Evolutionary conservation across 768 basidiomycete species (phyloP).

Genomic region (Tremella fuciformis): DNA sequence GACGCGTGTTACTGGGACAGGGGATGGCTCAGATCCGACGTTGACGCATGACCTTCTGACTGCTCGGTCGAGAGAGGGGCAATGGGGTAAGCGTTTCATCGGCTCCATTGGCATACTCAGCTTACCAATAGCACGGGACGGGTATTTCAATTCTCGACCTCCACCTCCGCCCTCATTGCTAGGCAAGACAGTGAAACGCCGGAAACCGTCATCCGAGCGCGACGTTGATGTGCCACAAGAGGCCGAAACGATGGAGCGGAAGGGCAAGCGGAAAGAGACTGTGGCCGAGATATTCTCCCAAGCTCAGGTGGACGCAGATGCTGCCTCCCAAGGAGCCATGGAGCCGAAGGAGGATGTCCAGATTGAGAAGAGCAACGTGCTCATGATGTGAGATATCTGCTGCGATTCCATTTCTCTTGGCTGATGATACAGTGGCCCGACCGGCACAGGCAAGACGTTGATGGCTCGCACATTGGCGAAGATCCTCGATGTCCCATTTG

Average conservation of each 20-base stretch:
- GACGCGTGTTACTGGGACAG: slow-evolving; percentile 25
- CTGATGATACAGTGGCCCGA: slow-evolving; percentile 42
- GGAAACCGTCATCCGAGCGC: slow-evolving; percentile 4
- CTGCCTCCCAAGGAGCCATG: slow-evolving; percentile 8
- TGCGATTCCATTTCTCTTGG: not conserved
- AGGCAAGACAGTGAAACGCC: slow-evolving; percentile 18
- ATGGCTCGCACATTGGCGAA: slow-evolving; percentile 87
- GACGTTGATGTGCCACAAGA: not conserved
- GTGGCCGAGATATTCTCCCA: slow-evolving; percentile 2
- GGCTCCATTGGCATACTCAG: not conserved
- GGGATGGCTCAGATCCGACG: slow-evolving; percentile 36
- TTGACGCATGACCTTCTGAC: slow-evolving; percentile 38
- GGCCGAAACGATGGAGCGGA: not conserved
- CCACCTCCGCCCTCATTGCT: slow-evolving; percentile 22
- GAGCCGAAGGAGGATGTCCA: slow-evolving; percentile 34
- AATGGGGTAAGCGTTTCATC: slow-evolving; percentile 35
- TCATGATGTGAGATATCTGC: slow-evolving; percentile 67
- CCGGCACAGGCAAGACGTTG: slow-evolving; percentile 73
- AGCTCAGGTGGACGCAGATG: slow-evolving; percentile 12
- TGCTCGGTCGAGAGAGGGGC: slow-evolving; percentile 29
- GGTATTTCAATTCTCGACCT: slow-evolving; percentile 32
- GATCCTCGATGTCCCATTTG: slow-evolving; percentile 90
- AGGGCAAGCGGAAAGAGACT: not conserved
- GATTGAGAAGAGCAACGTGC: slow-evolving; percentile 91
- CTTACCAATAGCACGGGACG: slow-evolving; percentile 32